Evolutionary conservation across 768 basidiomycete species (phyloP), one percentile per base, ranked within the genome.

Genomic region (Rickenella mellea): DNA sequence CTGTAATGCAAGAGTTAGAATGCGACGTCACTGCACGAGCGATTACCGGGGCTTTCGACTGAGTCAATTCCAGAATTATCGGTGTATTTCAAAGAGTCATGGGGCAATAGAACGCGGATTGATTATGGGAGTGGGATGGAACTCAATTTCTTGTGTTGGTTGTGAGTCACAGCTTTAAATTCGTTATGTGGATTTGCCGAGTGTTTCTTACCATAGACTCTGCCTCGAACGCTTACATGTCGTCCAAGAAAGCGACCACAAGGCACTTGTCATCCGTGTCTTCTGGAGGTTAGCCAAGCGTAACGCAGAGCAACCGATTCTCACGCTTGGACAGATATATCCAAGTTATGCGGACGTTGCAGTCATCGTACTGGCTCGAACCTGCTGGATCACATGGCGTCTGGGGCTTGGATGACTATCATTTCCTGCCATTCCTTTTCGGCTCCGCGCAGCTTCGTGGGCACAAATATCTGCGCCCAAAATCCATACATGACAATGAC

Each of bases 41-140:
- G 55, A 0, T 61, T 91, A 7, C 74, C 79, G 0, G 67, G 68
- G 5, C 58, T 92, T 2, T 75, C 81, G 0, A 37, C 53, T 2
- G 76, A 75, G 3, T 72, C 79, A 1, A 69, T 78, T 3, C 55
- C 66, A 4, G 94, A 97, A 55, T 60, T 96, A 3, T 74, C 80
- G 2, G 70, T 67, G 0, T 99, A 98, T 58, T 84, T 98, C 54
- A 64, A 69, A 27, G 88, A 93, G 55, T 64, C 81, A 12, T 98
- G 93, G 93, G 96, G 96, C 1, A 96, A 86, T 58, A 68, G 84
- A 22, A 76, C 83, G 37, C 70, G 96, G 7, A 91, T 99, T 41
- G 96, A 99, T 62, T 99, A 99, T 61, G 96, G 96, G n/a, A 96
- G 92, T 53, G 96, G 96, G 11, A 98, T 98, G 94, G 96, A 99